phyloP scores from a whole-genome alignment of 192 early-diverging fungal species.

The Coemansia biformis region DNA sequence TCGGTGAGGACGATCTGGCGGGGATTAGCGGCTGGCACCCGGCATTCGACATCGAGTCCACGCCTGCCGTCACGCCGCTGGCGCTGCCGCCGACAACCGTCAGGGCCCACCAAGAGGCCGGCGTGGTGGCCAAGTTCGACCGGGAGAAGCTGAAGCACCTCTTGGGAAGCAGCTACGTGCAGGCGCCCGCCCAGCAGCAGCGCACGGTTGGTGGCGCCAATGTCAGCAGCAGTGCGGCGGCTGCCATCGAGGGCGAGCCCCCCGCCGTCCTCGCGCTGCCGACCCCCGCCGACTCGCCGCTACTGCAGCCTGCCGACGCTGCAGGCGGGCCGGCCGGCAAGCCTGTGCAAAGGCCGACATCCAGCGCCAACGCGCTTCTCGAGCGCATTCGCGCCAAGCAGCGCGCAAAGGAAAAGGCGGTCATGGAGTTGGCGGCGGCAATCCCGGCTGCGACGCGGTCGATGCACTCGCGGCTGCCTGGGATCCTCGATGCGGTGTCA shows the following conservation, averaged over 20 bases:
- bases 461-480: slow-evolving; percentile 45
- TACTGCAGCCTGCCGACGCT: slow-evolving; percentile 1
- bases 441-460: slow-evolving; percentile 17
- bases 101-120: not conserved
- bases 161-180: slow-evolving; percentile 4
- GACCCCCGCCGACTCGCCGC: slow-evolving; percentile 27
- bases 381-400: slow-evolving; percentile 52
- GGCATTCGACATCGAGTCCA: slow-evolving; percentile 30
- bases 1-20: slow-evolving; percentile 1
- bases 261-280: slow-evolving; percentile 6
- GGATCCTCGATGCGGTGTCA: slow-evolving; percentile 33
- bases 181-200: not conserved
- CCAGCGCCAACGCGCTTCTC: slow-evolving; percentile 22
- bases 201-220: not conserved
- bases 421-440: not conserved
- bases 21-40: slow-evolving; percentile 20
- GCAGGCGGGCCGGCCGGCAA: slow-evolving; percentile 1
- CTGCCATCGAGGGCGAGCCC: too few species aligned
- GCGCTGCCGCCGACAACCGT: slow-evolving; percentile 16
- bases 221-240: not conserved
- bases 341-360: slow-evolving; percentile 1
- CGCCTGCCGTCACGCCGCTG: slow-evolving; percentile 15
- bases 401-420: slow-evolving; percentile 18
- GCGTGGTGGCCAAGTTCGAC: slow-evolving; percentile 23
- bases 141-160: slow-evolving; percentile 33